Conservation (phyloP, 2,329 filamentous ascomycete species). For the Pseudopithomyces maydicus region DNA sequence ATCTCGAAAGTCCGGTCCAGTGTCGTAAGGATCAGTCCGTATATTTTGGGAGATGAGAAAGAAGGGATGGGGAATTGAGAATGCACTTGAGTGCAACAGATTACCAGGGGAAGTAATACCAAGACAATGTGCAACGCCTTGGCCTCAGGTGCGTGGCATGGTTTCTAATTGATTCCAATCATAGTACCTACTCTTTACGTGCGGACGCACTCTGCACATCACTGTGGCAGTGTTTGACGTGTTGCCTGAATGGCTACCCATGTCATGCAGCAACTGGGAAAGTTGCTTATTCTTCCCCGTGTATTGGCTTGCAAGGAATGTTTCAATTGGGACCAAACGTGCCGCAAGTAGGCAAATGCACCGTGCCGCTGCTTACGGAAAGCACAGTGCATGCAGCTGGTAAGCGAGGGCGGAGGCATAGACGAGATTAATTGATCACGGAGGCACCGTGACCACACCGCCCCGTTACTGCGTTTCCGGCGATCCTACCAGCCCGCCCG, state of each 20-base stretch:
- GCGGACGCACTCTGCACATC: background rate
- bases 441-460: too few relatives aligned
- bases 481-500: too few relatives aligned
- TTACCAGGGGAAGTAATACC: background rate
- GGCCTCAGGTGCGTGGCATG: background rate
- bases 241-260: too few relatives aligned
- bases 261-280: background rate
- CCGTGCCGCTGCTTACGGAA: too few relatives aligned
- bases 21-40: too few relatives aligned
- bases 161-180: background rate
- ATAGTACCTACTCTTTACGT: background rate
- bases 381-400: too few relatives aligned
- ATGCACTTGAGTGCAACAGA: background rate
- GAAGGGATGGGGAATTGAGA: background rate
- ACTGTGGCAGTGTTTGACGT: background rate
- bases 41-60: background rate
- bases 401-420: too few relatives aligned
- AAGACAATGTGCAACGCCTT: background rate
- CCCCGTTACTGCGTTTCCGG: too few relatives aligned
- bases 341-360: background rate
- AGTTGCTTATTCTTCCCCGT: background rate
- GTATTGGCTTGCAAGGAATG: background rate
- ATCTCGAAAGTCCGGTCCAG: too few relatives aligned
- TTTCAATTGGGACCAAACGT: background rate
- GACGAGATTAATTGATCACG: too few relatives aligned